These are phyloP conservation scores for Eucalyptus decipiens DNA, from an alignment of 345 rosid genomes.

Conservation along the genomic window DNA sequence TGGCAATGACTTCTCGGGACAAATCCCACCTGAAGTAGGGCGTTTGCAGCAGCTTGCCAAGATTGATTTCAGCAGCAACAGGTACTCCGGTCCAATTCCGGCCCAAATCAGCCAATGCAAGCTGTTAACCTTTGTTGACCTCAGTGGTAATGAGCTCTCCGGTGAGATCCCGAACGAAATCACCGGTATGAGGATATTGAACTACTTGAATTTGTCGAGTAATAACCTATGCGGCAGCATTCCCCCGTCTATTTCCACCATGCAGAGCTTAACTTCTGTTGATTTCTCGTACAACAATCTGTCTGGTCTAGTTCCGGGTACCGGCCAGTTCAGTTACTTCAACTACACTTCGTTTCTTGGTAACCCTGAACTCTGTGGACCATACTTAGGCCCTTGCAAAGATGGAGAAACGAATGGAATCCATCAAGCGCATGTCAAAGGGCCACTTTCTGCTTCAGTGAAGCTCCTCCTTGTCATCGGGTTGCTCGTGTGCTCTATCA, in stretches of 20 bases:
- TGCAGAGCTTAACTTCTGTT: slow-evolving; percentile 91
- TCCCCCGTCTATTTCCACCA: slow-evolving; percentile 59
- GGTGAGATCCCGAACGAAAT: slow-evolving; percentile 77
- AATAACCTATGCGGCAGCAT: slow-evolving; percentile 64
- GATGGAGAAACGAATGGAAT: slow-evolving; percentile 36
- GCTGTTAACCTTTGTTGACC: slow-evolving; percentile 69
- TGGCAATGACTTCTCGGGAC: slow-evolving; percentile 71
- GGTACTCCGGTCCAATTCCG: slow-evolving; percentile 48
- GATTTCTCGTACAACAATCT: slow-evolving; percentile 91
- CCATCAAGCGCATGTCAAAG: slow-evolving; percentile 44
- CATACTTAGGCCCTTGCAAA: slow-evolving; percentile 77
- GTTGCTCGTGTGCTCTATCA: slow-evolving; percentile 72
- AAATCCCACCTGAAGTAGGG: slow-evolving; percentile 70
- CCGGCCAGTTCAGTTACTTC: slow-evolving; percentile 86
- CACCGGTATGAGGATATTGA: slow-evolving; percentile 67
- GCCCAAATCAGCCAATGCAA: slow-evolving; percentile 75
- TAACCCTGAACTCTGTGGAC: slow-evolving; percentile 74
- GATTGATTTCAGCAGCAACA: slow-evolving; percentile 72
- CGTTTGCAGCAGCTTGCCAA: slow-evolving; percentile 69
- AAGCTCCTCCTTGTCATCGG: slow-evolving; percentile 77
- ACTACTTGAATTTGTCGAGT: slow-evolving; percentile 76
- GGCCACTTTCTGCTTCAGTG: slow-evolving; percentile 65
- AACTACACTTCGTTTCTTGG: slow-evolving; percentile 86
- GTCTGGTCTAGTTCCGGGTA: slow-evolving; percentile 80
- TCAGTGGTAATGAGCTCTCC: slow-evolving; percentile 68